Base-by-base conservation (phyloP, 345 rosid genomes). In the Populus euphratica region DNA sequence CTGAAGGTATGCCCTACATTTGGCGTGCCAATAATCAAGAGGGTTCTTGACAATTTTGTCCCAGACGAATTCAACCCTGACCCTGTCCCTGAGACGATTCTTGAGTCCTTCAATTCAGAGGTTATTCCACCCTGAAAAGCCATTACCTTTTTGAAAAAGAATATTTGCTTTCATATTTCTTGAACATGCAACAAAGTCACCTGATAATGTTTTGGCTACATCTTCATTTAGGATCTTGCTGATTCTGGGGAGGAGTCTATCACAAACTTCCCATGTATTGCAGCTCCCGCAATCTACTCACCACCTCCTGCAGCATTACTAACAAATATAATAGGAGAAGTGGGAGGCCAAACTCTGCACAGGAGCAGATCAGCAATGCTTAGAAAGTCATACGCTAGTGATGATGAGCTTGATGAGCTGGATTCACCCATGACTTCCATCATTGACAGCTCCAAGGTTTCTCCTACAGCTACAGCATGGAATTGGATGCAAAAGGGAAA, bases 1-100 rank as follows among this genome's bases (percentile, higher is more conserved):
- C 62, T 81, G 69, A 77, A 95, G 99, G 90, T 93, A 64, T 92
- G 97, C 85, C 99, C 99, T 72, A 74, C 79, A 5, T 91, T 95
- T 35, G 91, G 91, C 25, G 81, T 86, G 43, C 91, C 87, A 29
- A 68, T 92, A 68, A 85, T 93, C 76, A 86, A 80, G 85, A 87
- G 91, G 81, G 85, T 89, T 82, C 94, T 95, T 47, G 63, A 85
- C 74, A 86, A 85, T 83, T 95, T 95, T 79, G 93, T 93, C 74
- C 96, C 99, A 0, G 99, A 95, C 16, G 97, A 93, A 74, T 95
- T 91, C 82, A 89, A 89, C 80, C 99, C 99, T 1, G 85, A 87
- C 54, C 90, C 93, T 76, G 88, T 92, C 75, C 92, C 97, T 2
- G 83, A 87, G 63, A 70, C 91, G 31, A 82, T 95, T 79, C 78